A percentile compares a stretch with the other conserved stretches of the same genome.
These are phyloP conservation scores for Pichia pseudocactophila DNA, from an alignment of 805 yeast species.

Conservation along the genomic window DNA sequence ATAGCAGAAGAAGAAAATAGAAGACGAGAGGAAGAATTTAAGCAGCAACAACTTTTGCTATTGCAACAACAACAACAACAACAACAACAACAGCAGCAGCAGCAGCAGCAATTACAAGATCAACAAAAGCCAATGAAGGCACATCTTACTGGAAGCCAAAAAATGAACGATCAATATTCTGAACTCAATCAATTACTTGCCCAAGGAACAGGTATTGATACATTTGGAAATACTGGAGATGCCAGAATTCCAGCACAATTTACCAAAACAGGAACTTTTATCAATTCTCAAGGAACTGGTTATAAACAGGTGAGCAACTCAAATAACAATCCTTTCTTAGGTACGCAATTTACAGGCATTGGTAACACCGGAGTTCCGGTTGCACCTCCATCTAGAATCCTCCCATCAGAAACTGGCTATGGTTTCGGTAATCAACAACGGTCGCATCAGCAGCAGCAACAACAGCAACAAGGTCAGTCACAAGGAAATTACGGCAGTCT, in stretches of 20 bases:
- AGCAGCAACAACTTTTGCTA: constrained; percentile 8
- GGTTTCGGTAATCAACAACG: constrained; percentile 79
- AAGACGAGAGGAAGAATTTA: constrained; percentile 39
- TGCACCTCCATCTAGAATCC: constrained; percentile 38
- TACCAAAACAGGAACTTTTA: constrained; percentile 70
- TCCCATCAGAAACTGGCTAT: constrained; percentile 84
- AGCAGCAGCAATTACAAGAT: constrained; percentile 25
- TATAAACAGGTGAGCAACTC: constrained; percentile 38
- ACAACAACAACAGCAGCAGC: constrained; percentile 12
- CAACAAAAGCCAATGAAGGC: constrained; percentile 31
- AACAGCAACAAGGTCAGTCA: constrained; percentile 23
- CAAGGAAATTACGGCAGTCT: constrained; percentile 14
- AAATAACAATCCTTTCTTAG: constrained; percentile 52
- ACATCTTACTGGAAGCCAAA: constrained; percentile 45
- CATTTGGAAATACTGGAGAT: constrained; percentile 84
- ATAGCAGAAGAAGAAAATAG: constrained; percentile 34
- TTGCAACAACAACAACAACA: constrained; percentile 11
- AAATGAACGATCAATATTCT: constrained; percentile 49
- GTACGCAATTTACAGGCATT: constrained; percentile 65
- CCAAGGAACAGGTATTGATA: constrained; percentile 85
- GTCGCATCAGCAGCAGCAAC: constrained; percentile 12
- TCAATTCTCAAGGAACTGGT: constrained; percentile 87
- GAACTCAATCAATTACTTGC: constrained; percentile 74
- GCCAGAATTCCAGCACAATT: constrained; percentile 87
- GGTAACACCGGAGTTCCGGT: constrained; percentile 23